A percentile compares a stretch with the other conserved stretches of the same genome.
phyloP scores from a whole-genome alignment of 164 flowering plant genomes.

The Brasenia schreberi region DNA sequence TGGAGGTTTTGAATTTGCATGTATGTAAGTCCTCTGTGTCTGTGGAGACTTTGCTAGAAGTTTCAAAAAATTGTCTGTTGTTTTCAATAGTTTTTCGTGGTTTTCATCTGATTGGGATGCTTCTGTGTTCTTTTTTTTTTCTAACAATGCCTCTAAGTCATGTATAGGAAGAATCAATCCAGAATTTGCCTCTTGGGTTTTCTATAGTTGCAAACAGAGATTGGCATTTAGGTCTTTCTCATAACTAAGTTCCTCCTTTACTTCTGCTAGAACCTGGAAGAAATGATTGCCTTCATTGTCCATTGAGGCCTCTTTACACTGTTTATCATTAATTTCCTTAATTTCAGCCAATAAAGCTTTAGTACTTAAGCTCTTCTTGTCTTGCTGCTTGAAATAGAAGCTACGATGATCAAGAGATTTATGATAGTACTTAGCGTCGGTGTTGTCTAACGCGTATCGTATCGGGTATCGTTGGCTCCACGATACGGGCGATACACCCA shows the following conservation, averaged over 20 bases:
- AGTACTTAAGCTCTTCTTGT: constrained; percentile 81
- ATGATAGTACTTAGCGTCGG: constrained; percentile 78
- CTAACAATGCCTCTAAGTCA: constrained; percentile 71
- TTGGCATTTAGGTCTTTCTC: constrained; percentile 68
- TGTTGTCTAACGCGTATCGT: too few species aligned
- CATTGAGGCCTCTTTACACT: constrained; percentile 34
- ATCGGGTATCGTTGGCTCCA: too few species aligned
- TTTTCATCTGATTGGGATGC: constrained; percentile 6
- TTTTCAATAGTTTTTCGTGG: background rate
- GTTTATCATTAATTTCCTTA: constrained; percentile 78
- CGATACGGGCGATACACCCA: too few species aligned
- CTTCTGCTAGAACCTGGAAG: constrained; percentile 42
- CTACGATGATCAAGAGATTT: constrained; percentile 95
- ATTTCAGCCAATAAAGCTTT: constrained; percentile 82
- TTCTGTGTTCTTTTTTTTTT: constrained; percentile 51
- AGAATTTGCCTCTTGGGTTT: constrained; percentile 79
- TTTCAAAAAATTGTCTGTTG: background rate
- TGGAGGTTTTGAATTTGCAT: too few species aligned
- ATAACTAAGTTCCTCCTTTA: constrained; percentile 58
- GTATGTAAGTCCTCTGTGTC: too few species aligned
- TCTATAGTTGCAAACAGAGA: constrained; percentile 69
- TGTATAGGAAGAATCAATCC: constrained; percentile 78
- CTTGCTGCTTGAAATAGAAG: constrained; percentile 23
- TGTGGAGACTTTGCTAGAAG: background rate
- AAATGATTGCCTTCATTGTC: constrained; percentile 32